phyloP scores from a whole-genome alignment of 176 grass and related monocot species.

The Hordeum vulgare region DNA sequence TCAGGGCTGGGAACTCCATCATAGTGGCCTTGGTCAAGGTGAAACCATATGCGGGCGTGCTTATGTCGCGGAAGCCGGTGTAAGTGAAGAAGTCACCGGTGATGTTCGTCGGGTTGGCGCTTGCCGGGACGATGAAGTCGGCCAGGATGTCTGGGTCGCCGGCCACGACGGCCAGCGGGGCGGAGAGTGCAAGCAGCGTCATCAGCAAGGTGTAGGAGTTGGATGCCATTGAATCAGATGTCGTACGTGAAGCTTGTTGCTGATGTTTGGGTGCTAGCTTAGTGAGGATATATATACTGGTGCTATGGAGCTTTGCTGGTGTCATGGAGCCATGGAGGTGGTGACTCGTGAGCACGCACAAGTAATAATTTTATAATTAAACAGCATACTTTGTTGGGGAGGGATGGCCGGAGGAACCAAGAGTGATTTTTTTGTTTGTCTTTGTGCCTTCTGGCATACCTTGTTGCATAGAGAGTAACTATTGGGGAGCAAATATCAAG shows the following conservation, averaged over 20 bases:
- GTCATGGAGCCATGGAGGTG: too few species aligned
- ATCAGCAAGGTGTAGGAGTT: background rate
- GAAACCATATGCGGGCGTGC: background rate
- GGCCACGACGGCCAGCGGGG: background rate
- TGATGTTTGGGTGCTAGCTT: too few species aligned
- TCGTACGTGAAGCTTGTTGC: background rate
- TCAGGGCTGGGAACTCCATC: background rate
- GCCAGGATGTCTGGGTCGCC: conserved; percentile 27
- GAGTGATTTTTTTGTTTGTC: too few species aligned
- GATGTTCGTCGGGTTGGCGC: background rate
- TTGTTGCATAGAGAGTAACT: too few species aligned
- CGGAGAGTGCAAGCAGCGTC: background rate
- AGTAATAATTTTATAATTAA: too few species aligned
- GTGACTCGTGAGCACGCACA: too few species aligned
- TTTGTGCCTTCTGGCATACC: too few species aligned
- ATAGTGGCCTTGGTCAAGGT: background rate
- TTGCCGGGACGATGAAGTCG: background rate
- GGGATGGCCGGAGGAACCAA: too few species aligned
- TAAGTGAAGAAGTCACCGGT: conserved; percentile 15
- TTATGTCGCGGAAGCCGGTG: background rate
- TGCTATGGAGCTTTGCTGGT: too few species aligned
- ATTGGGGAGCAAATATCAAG: too few species aligned
- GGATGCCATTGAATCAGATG: background rate
- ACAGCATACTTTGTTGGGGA: too few species aligned
- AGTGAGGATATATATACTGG: too few species aligned